Evolutionary conservation across 805 yeast genomes (phyloP).

Genomic region (Candida montana): DNA sequence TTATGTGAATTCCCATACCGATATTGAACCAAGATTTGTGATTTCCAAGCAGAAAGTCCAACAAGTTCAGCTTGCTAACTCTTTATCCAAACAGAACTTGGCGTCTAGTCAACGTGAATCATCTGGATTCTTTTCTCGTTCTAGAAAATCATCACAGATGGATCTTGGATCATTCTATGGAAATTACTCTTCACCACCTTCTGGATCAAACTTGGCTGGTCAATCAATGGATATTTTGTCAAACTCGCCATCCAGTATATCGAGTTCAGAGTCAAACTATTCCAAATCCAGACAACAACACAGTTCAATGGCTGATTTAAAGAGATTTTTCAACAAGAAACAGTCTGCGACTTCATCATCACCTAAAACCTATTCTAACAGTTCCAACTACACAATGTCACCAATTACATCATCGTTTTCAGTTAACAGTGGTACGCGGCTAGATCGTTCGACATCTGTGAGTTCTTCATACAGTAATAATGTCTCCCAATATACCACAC

Average conservation of each 20-base stretch:
- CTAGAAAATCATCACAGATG: slow-evolving; percentile 34
- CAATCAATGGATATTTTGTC: slow-evolving; percentile 14
- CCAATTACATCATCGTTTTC: slow-evolving; percentile 14
- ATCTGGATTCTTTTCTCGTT: slow-evolving; percentile 42
- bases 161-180: slow-evolving; percentile 25
- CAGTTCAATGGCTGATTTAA: slow-evolving; percentile 73
- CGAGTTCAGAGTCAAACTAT: slow-evolving; percentile 20
- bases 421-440: slow-evolving; percentile 10
- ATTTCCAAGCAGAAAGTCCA: slow-evolving; percentile 71
- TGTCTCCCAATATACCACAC: slow-evolving; percentile 32
- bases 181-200: slow-evolving; percentile 13
- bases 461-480: slow-evolving; percentile 33
- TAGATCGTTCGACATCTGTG: slow-evolving; percentile 24
- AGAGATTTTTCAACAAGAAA: slow-evolving; percentile 60
- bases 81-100: slow-evolving; percentile 16
- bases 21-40: slow-evolving; percentile 82
- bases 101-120: not conserved
- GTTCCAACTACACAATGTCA: slow-evolving; percentile 13
- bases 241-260: slow-evolving; percentile 23
- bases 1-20: slow-evolving; percentile 44
- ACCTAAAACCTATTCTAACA: slow-evolving; percentile 4
- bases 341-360: slow-evolving; percentile 20
- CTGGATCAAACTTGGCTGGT: not conserved
- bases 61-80: slow-evolving; percentile 20
- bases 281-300: slow-evolving; percentile 54